Evolutionary conservation across 208 protist genomes (phyloP), one percentile per base, ranked within the genome.

Genomic region (Baffinella frigidus): DNA sequence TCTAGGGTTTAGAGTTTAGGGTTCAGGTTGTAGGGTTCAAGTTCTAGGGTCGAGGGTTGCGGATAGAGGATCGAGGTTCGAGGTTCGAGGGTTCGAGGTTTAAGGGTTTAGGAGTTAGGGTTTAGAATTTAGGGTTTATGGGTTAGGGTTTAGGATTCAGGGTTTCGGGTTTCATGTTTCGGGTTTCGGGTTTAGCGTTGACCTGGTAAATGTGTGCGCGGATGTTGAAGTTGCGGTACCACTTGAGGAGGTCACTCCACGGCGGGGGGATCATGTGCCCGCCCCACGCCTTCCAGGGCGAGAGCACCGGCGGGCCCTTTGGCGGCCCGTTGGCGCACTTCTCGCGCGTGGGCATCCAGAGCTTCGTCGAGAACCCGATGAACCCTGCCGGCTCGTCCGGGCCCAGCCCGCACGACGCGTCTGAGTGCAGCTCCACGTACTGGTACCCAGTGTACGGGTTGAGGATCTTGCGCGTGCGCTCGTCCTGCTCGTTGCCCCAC

Each of bases 361-460:
- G 83, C 56, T 90, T 90, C 7, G 38, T 27, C 14, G 30, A 45
- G 83, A 90, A 90, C 0, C 83, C 83, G 33, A 90, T 51, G 83
- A 90, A 90, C 3, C 83, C 83, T 2, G 83, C 51, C n/a, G 43
- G 36, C 24, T 90, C 83, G 11, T 89, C 10, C 0, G 61, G 83
- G 5, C 62, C 51, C 36, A 90, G 83, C 56, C 10, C 14, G 83
- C 83, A 90, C 33, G 35, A 51, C 4, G 45, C 45, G 41, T 90
- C 83, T 4, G 51, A 14, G 36, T 64, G 20, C 9, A 90, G 83
- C 41, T 41, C 14, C 2, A 67, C 56, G 41, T 73, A 73, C 83
- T 90, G 83, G 41, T 73, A 90, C 51, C 83, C 83, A n/a, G 14
- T 89, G 51, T 90, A 90, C 64, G 83, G 83, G 41, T 90, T 90